These are phyloP conservation scores for Brassica hybrid DNA, from an alignment of 441 rosid genomes.

Conservation along the genomic window DNA sequence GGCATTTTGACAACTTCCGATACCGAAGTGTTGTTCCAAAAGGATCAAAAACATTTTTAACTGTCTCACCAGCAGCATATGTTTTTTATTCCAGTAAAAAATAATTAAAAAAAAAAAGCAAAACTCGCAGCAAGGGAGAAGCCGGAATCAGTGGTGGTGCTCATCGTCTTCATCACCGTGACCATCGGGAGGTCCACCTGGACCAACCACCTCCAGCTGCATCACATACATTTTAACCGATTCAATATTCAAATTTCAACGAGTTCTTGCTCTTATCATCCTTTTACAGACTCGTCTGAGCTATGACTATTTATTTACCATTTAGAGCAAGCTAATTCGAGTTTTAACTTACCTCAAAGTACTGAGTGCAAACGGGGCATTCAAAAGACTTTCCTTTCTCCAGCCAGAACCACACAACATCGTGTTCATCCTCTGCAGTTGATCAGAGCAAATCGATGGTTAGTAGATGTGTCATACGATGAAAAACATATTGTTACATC, in stretches of 20 bases:
- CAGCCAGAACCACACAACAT: slow-evolving; percentile 98
- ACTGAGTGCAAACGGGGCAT: slow-evolving; percentile 92
- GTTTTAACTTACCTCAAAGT: slow-evolving; percentile 54
- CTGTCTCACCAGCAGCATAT: slow-evolving; percentile 16
- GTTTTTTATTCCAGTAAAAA: slow-evolving; percentile 17
- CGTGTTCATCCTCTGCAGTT: slow-evolving; percentile 89
- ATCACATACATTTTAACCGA: slow-evolving; percentile 6
- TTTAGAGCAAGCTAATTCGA: no score
- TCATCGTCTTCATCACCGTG: slow-evolving; percentile 70
- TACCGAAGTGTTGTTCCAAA: not conserved
- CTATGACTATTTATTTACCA: no score
- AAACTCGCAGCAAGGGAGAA: slow-evolving; percentile 20
- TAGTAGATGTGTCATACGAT: no score
- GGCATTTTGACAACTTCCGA: no score
- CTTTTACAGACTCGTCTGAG: no score
- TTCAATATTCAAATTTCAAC: not conserved
- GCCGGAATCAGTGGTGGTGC: slow-evolving; percentile 46
- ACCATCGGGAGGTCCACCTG: slow-evolving; percentile 95
- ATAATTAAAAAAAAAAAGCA: not conserved
- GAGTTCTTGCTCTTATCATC: no score
- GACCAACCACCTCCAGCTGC: slow-evolving; percentile 96
- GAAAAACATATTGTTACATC: no score
- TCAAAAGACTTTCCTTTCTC: slow-evolving; percentile 87
- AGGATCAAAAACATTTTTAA: slow-evolving; percentile 1
- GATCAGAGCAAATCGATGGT: no score